Percentiles rank a stretch among this genome's conserved stretches.
These are phyloP conservation scores for Suillus cothurnatus DNA, from an alignment of 768 basidiomycete species.

Conservation along the genomic window DNA sequence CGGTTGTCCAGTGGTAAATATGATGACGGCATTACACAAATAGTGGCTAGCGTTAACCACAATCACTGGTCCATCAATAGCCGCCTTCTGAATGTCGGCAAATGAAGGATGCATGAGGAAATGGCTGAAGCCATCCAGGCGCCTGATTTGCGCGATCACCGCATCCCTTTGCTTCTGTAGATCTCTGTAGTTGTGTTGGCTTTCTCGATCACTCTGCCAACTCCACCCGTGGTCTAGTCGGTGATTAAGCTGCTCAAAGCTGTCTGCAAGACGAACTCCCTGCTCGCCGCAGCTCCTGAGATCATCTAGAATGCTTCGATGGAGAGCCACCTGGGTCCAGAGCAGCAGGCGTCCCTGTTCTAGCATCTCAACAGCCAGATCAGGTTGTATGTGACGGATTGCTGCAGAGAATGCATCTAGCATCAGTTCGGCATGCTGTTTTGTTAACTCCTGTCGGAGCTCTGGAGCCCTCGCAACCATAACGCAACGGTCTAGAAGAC, in stretches of 20 bases:
- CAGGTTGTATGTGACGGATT: conserved; percentile 17
- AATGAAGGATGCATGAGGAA: conserved; percentile 27
- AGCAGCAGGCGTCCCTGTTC: conserved; percentile 32
- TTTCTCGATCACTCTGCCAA: conserved; percentile 5
- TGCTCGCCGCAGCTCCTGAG: conserved; percentile 16
- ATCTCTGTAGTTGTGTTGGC: conserved; percentile 20
- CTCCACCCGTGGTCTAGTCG: conserved; percentile 22
- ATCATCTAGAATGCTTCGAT: conserved; percentile 28
- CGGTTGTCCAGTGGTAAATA: conserved; percentile 15
- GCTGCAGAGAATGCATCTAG: conserved; percentile 31
- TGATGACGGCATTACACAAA: conserved; percentile 23
- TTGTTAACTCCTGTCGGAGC: conserved; percentile 19
- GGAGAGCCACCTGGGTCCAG: conserved; percentile 26
- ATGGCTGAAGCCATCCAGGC: conserved; percentile 23
- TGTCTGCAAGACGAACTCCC: conserved; percentile 17
- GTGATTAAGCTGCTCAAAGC: conserved; percentile 21
- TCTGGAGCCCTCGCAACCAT: conserved; percentile 17
- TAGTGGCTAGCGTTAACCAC: conserved; percentile 32
- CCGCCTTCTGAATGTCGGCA: conserved; percentile 20
- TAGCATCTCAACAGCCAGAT: conserved; percentile 38
- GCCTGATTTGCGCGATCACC: conserved; percentile 27
- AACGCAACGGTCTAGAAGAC: conserved; percentile 21
- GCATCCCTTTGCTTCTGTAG: conserved; percentile 27
- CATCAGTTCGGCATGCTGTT: conserved; percentile 17
- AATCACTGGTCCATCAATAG: conserved; percentile 32